Percentiles rank a stretch among this genome's conserved stretches.
phyloP scores from a whole-genome alignment of 495 filamentous ascomycete genomes.

The Hypoxylon perforatum region DNA sequence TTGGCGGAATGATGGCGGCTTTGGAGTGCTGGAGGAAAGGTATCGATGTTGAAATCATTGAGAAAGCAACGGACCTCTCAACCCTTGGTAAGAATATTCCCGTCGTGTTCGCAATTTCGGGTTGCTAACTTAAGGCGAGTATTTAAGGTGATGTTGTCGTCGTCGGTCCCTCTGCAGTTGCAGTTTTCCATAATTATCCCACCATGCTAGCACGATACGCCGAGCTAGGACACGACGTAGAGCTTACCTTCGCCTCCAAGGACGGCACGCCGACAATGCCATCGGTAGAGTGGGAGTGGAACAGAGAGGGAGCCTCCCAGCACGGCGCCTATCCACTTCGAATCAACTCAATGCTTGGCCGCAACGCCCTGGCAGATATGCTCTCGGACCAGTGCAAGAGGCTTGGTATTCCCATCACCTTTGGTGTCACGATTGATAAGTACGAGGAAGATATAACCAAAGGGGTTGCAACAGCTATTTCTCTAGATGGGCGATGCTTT shows the following conservation, averaged over 20 bases:
- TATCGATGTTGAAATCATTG: constrained; percentile 63
- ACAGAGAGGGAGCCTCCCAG: constrained; percentile 18
- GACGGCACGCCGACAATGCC: constrained; percentile 48
- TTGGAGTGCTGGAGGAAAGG: constrained; percentile 71
- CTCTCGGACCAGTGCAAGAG: constrained; percentile 54
- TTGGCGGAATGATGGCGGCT: constrained; percentile 66
- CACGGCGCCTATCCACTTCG: constrained; percentile 14
- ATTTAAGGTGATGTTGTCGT: constrained; percentile 59
- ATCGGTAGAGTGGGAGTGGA: constrained; percentile 23
- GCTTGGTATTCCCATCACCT: constrained; percentile 57
- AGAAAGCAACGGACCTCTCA: constrained; percentile 51
- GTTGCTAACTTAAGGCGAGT: background rate
- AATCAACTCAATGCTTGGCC: constrained; percentile 26
- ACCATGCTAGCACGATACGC: constrained; percentile 54
- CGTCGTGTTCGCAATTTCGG: background rate
- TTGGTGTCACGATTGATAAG: constrained; percentile 48
- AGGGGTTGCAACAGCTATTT: constrained; percentile 58
- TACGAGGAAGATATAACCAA: constrained; percentile 55
- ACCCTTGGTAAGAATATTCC: constrained; percentile 8
- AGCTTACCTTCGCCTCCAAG: constrained; percentile 48
- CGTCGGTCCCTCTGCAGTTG: constrained; percentile 48
- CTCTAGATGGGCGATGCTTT: constrained; percentile 54
- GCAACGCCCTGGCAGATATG: constrained; percentile 51
- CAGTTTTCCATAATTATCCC: constrained; percentile 59
- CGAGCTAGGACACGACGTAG: constrained; percentile 43